phyloP scores from a whole-genome alignment of 805 yeast genomes.

The Metschnikowia koreensis region DNA sequence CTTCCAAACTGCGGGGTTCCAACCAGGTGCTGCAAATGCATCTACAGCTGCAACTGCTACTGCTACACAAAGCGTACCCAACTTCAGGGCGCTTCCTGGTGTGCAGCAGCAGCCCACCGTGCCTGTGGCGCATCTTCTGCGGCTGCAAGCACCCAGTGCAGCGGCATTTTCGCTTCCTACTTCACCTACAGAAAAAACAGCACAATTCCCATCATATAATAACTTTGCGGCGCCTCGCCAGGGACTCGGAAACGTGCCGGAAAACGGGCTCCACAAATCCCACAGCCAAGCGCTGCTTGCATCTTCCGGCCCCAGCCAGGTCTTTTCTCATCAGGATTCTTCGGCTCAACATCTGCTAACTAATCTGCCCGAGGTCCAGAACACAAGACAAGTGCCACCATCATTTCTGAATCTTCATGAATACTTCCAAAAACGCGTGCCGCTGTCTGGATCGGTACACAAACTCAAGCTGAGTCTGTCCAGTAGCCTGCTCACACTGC shows the following conservation, averaged over 20 bases:
- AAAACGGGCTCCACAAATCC: slow-evolving; percentile 22
- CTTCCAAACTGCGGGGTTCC: too few species aligned
- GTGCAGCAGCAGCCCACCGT: not conserved
- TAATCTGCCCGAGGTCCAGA: slow-evolving; percentile 33
- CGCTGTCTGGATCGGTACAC: slow-evolving; percentile 20
- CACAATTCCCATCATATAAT: too few species aligned
- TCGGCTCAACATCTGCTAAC: slow-evolving; percentile 29
- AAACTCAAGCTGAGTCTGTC: slow-evolving; percentile 26
- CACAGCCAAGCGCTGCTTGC: slow-evolving; percentile 27
- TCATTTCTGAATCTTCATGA: slow-evolving; percentile 35
- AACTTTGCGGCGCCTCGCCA: too few species aligned
- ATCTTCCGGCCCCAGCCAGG: slow-evolving; percentile 20
- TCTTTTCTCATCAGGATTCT: slow-evolving; percentile 28
- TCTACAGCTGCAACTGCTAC: too few species aligned
- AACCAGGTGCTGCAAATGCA: not conserved
- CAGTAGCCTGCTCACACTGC: slow-evolving; percentile 13
- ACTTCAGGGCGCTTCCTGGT: not conserved
- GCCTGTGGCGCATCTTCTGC: not conserved
- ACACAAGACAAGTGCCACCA: slow-evolving; percentile 17
- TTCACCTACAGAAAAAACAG: slow-evolving; percentile 23
- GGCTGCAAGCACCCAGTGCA: slow-evolving; percentile 12
- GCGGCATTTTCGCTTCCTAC: slow-evolving; percentile 32
- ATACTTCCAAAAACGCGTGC: slow-evolving; percentile 27
- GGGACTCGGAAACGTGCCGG: not conserved
- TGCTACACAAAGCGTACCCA: slow-evolving; percentile 10